phyloP scores from a whole-genome alignment of 2,329 filamentous ascomycete genomes.

The Ascochyta koolunga region DNA sequence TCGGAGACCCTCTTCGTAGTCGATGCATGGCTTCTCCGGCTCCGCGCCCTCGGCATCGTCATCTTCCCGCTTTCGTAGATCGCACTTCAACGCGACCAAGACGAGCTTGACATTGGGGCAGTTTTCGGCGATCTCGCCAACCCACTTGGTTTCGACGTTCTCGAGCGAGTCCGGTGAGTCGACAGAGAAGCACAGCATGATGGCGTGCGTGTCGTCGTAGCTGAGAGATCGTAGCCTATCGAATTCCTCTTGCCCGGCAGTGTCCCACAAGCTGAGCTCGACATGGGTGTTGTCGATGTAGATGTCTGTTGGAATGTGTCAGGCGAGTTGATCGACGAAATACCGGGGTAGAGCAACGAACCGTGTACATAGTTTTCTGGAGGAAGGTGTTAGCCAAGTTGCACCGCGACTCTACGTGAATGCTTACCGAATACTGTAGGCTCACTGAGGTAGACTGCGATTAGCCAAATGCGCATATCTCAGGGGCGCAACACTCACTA shows the following conservation, averaged over 20 bases:
- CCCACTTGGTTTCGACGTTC: conserved; percentile 99
- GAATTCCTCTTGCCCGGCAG: conserved; percentile 98
- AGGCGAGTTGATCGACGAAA: neutral
- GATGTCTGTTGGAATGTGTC: conserved; percentile 69
- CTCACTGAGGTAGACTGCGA: conserved; percentile 60
- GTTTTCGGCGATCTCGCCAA: conserved; percentile 96
- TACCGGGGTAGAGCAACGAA: conserved; percentile 52
- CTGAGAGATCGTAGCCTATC: conserved; percentile 93
- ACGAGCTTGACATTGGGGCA: conserved; percentile 95
- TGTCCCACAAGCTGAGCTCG: conserved; percentile 97
- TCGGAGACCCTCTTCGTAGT: conserved; percentile 88
- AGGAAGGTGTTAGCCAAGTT: conserved; percentile 26
- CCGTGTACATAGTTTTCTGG: conserved; percentile 96
- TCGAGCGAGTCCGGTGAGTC: conserved; percentile 96
- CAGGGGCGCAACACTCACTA: conserved; percentile 64
- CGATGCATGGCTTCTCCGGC: conserved; percentile 69
- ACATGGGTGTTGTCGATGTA: conserved; percentile 98
- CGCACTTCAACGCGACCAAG: conserved; percentile 94
- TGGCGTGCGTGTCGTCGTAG: conserved; percentile 97
- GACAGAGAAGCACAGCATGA: conserved; percentile 97
- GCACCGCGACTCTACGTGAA: neutral
- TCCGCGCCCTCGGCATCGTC: conserved; percentile 60
- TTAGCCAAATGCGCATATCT: conserved; percentile 25
- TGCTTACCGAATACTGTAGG: conserved; percentile 82
- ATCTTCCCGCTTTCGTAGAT: conserved; percentile 78